phyloP scores from a whole-genome alignment of 305 asterid species.

The Rubia balearica region DNA sequence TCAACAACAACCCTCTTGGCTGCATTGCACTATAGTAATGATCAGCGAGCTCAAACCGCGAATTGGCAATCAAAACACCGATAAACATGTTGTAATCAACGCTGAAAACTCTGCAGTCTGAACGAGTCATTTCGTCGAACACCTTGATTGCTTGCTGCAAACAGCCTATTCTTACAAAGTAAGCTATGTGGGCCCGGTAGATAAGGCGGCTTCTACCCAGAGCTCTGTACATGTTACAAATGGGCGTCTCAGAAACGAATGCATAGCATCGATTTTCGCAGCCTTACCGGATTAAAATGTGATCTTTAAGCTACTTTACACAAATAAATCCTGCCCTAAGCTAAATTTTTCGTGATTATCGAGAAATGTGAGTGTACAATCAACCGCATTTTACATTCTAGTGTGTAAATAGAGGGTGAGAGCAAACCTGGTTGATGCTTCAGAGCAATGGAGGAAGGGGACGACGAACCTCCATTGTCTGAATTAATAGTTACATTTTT shows the following conservation, averaged over 20 bases:
- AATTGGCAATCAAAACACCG: conserved; percentile 65
- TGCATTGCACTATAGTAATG: conserved; percentile 55
- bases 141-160: conserved; percentile 66
- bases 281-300: background rate
- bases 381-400: background rate
- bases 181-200: conserved; percentile 67
- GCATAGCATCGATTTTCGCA: conserved; percentile 36
- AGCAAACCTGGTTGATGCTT: conserved; percentile 6
- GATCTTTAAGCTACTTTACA: background rate
- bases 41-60: conserved; percentile 55
- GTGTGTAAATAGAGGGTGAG: conserved; percentile 1
- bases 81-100: conserved; percentile 73
- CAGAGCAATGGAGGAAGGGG: conserved; percentile 13
- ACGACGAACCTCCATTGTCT: conserved; percentile 9
- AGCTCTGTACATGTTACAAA: conserved; percentile 58
- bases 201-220: conserved; percentile 74
- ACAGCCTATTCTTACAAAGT: conserved; percentile 54
- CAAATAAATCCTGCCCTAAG: background rate
- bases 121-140: conserved; percentile 83
- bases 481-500: background rate
- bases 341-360: background rate
- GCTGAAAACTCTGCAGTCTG: conserved; percentile 74
- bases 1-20: conserved; percentile 64
- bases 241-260: conserved; percentile 35
- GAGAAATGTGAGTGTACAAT: background rate